Conservation (phyloP, 1,284 basidiomycete species). For the Ceratobasidium papillatum region DNA sequence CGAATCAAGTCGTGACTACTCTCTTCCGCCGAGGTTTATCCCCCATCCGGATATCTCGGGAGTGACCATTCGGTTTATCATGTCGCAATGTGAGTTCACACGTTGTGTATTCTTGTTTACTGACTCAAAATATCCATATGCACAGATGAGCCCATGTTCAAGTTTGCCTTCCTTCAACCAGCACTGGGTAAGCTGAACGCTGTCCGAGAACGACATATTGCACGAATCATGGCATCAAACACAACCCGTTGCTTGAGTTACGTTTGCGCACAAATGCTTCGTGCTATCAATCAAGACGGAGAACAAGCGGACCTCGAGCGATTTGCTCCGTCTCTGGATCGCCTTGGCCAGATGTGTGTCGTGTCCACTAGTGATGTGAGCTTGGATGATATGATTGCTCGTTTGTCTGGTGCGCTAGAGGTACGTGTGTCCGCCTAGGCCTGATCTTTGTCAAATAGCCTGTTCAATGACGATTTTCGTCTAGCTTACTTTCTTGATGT, state of each 20-base stretch:
- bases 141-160: conserved; percentile 5
- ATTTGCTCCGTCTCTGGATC: background rate
- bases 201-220: background rate
- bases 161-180: background rate
- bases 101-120: background rate
- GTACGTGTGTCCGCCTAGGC: too few relatives aligned
- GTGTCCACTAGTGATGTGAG: background rate
- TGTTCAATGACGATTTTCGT: background rate
- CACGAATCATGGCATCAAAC: background rate
- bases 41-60: background rate
- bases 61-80: conserved; percentile 1
- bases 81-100: conserved; percentile 13
- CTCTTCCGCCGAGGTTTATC: background rate
- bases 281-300: background rate
- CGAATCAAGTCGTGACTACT: background rate
- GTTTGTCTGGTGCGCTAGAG: conserved; percentile 3
- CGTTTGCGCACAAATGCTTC: background rate
- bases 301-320: background rate
- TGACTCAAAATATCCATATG: background rate
- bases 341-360: background rate
- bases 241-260: background rate
- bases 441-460: too few relatives aligned
- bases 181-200: background rate
- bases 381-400: background rate
- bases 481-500: background rate